Percentiles rank a stretch among this genome's conserved stretches.
Conservation (phyloP, 2,329 filamentous ascomycete species). For the Fusarium scirpi region DNA sequence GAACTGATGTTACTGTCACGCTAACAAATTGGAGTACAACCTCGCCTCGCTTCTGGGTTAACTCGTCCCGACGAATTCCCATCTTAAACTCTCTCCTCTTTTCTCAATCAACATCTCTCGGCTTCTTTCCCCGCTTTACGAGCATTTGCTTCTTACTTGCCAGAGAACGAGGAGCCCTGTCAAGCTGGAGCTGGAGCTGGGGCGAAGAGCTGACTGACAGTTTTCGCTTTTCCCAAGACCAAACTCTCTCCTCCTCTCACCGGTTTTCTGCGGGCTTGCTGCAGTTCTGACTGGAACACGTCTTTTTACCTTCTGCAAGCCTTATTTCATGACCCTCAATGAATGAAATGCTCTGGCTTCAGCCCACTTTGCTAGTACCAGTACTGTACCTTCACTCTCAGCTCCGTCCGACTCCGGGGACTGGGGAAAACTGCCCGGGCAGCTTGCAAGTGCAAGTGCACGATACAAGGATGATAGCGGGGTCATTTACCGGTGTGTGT, state of each 20-base stretch:
- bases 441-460: constrained; percentile 6
- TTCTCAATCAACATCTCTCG: constrained; percentile 8
- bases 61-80: neutral
- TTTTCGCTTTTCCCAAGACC: constrained; percentile 3
- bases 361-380: constrained; percentile 17
- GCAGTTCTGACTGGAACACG: constrained; percentile 14
- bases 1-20: constrained; percentile 33
- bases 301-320: constrained; percentile 1
- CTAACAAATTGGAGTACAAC: constrained; percentile 11
- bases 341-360: constrained; percentile 3
- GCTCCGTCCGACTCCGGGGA: constrained; percentile 43
- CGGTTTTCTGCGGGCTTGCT: constrained; percentile 26
- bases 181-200: constrained; percentile 29
- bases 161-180: constrained; percentile 25
- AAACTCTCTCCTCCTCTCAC: constrained; percentile 9
- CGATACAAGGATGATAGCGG: constrained; percentile 24
- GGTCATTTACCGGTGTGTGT: constrained; percentile 19
- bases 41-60: constrained; percentile 19
- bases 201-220: neutral
- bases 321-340: neutral
- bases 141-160: neutral
- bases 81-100: constrained; percentile 20
- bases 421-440: constrained; percentile 31
- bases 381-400: constrained; percentile 12
- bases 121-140: constrained; percentile 18